Evolutionary conservation across 805 yeast species (phyloP), one percentile per base, ranked within the genome.

Genomic region (Monosporozyma yasuniensis): DNA sequence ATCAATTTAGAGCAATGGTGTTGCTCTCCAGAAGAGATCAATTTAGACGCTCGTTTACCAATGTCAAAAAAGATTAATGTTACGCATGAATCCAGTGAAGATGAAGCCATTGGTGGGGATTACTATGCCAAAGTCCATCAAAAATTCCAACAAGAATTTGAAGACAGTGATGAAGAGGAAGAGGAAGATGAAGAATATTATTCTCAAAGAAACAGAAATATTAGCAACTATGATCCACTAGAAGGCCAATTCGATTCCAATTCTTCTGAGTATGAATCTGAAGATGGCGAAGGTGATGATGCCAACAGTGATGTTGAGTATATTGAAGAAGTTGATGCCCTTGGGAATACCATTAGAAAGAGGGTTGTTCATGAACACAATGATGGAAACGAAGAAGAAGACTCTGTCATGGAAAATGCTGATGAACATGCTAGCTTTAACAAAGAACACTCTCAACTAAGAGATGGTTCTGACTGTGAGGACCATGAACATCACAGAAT

Each of bases 41-140:
- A 87, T 65, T 73, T 81, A 65, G 96, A 89, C 68, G 96, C 96
- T 0, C 75, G 93, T 61, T 63, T 74, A 34, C 79, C 87, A 21
- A 83, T 90, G 77, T 76, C 85, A 44, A 72, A 70, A 51, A 80
- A 80, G 51, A 81, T 78, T 53, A 83, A 78, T 52, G 23, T 22
- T 3, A 32, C 23, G 38, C 49, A 49, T 46, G 65, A 58, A 44
- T 59, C 67, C 8, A 61, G 64, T 50, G 69, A 64, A 49, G 63
- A 64, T 51, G 71, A 67, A 45, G 52, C 51, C 42, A 53, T 60
- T 19, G 67, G 66, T 10, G 58, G 58, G 16, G 65, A 58, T 32
- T 64, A 61, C 21, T 66, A 65, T 47, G 56, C 61, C 16, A 60
- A 58, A 44, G 51, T 66, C 42, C 70, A 66, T 52, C 59, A 60